These are phyloP conservation scores for Elsinoe perseae DNA, from an alignment of 2,329 filamentous ascomycete genomes.

Conservation along the genomic window DNA sequence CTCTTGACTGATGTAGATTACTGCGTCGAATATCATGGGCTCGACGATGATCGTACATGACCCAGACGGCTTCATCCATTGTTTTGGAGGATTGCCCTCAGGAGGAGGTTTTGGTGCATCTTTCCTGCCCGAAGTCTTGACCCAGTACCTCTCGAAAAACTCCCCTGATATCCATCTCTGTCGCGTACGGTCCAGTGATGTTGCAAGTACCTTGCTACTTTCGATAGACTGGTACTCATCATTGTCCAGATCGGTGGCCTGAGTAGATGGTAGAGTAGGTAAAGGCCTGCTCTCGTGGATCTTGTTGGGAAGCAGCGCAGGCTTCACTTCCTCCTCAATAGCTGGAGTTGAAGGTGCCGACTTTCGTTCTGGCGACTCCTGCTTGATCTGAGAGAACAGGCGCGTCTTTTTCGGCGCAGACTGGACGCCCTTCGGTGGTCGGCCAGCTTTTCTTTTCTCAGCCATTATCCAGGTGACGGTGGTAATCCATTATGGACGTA, in stretches of 20 bases:
- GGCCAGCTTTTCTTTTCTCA: slow-evolving; percentile 25
- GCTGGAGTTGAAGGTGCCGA: slow-evolving; percentile 18
- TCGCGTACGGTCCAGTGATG: slow-evolving; percentile 66
- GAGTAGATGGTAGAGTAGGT: slow-evolving; percentile 60
- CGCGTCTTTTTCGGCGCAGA: slow-evolving; percentile 24
- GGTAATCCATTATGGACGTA: background rate
- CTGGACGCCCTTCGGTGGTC: slow-evolving; percentile 20
- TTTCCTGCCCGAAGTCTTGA: slow-evolving; percentile 62
- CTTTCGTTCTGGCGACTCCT: slow-evolving; percentile 16
- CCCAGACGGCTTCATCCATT: slow-evolving; percentile 50
- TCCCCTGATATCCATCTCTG: slow-evolving; percentile 61
- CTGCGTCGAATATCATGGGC: slow-evolving; percentile 71
- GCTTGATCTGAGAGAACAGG: slow-evolving; percentile 14
- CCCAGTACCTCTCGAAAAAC: slow-evolving; percentile 71
- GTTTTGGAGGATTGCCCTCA: slow-evolving; percentile 29
- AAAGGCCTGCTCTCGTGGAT: slow-evolving; percentile 59
- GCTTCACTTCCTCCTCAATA: slow-evolving; percentile 24
- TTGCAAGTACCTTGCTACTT: slow-evolving; percentile 61
- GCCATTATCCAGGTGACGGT: background rate
- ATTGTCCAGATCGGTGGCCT: slow-evolving; percentile 54
- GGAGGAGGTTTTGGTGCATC: slow-evolving; percentile 48
- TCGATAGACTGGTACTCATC: slow-evolving; percentile 64
- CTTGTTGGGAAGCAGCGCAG: slow-evolving; percentile 49
- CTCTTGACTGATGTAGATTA: slow-evolving; percentile 64
- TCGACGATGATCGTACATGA: slow-evolving; percentile 68